Evolutionary conservation across 179 eudicot genomes (phyloP).

Genomic region (Patellifolia procumbens): DNA sequence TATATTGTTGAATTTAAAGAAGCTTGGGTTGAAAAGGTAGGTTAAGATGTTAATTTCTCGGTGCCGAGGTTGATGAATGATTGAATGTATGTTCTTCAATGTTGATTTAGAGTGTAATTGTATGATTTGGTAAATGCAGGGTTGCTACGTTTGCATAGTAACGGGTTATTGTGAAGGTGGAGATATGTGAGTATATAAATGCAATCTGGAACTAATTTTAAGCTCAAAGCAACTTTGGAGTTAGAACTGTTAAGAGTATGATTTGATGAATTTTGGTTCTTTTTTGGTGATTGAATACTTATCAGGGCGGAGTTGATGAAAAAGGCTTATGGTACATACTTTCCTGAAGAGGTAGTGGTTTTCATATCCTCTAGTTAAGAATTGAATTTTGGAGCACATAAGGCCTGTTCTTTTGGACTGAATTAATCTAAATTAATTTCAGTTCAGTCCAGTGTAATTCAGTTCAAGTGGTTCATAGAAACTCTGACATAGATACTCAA

Average conservation of each 20-base stretch:
- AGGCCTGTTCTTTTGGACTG: too few relatives aligned
- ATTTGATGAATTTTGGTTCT: conserved; percentile 12
- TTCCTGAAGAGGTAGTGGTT: conserved; percentile 79
- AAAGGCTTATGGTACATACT: conserved; percentile 74
- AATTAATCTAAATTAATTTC: too few relatives aligned
- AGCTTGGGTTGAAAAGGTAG: conserved; percentile 99
- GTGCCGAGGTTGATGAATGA: too few relatives aligned
- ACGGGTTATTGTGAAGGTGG: conserved; percentile 99
- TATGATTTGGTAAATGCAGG: conserved; percentile 46
- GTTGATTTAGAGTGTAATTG: conserved; percentile 9
- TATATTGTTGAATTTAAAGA: conserved; percentile 94
- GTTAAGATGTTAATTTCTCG: conserved; percentile 10
- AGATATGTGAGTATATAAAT: conserved; percentile 73
- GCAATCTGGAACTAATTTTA: not conserved
- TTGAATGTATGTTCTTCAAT: not conserved
- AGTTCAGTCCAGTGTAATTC: too few relatives aligned
- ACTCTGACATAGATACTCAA: too few relatives aligned
- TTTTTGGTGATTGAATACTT: conserved; percentile 8
- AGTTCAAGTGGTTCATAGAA: too few relatives aligned
- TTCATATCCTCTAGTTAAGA: not conserved
- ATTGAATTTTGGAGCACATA: not conserved
- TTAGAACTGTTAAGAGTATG: not conserved
- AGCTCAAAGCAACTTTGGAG: not conserved
- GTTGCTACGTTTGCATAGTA: conserved; percentile 97
- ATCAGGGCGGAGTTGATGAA: conserved; percentile 94